These are phyloP conservation scores for Coniella lustricola DNA, from an alignment of 2,329 filamentous ascomycete genomes.

Conservation along the genomic window DNA sequence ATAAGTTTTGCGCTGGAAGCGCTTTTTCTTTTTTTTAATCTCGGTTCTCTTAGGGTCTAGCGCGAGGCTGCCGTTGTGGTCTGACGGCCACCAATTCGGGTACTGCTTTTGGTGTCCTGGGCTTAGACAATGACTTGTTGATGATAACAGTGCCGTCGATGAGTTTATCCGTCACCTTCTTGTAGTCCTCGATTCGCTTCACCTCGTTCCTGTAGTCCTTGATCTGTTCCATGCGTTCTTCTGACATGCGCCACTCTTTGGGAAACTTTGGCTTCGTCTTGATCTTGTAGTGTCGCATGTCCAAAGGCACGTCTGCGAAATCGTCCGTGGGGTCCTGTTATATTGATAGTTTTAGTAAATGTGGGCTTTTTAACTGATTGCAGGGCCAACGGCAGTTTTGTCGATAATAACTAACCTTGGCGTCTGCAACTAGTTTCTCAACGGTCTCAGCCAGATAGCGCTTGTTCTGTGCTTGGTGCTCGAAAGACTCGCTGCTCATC, in stretches of 20 bases:
- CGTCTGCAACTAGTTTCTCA: slow-evolving; percentile 63
- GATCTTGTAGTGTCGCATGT: slow-evolving; percentile 74
- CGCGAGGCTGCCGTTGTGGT: background rate
- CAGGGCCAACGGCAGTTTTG: background rate
- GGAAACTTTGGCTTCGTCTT: slow-evolving; percentile 68
- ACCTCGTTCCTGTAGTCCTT: slow-evolving; percentile 49
- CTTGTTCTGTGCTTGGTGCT: slow-evolving; percentile 92
- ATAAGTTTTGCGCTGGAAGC: background rate
- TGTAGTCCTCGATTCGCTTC: slow-evolving; percentile 47
- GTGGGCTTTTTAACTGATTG: background rate
- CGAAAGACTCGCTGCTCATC: slow-evolving; percentile 85
- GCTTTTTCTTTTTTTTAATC: too few species aligned
- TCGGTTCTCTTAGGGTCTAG: background rate
- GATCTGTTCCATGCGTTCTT: slow-evolving; percentile 59
- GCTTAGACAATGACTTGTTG: slow-evolving; percentile 28
- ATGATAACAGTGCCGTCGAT: slow-evolving; percentile 52
- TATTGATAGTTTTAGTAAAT: background rate
- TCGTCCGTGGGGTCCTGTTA: slow-evolving; percentile 63
- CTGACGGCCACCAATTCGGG: slow-evolving; percentile 1
- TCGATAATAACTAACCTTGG: slow-evolving; percentile 46
- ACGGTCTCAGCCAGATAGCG: slow-evolving; percentile 81
- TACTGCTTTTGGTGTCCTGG: background rate
- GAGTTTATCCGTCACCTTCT: slow-evolving; percentile 44
- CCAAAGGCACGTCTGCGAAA: slow-evolving; percentile 84
- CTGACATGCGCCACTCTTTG: slow-evolving; percentile 72